Base-by-base conservation (phyloP, 2,329 filamentous ascomycete species). In the Eutypella sp. region DNA sequence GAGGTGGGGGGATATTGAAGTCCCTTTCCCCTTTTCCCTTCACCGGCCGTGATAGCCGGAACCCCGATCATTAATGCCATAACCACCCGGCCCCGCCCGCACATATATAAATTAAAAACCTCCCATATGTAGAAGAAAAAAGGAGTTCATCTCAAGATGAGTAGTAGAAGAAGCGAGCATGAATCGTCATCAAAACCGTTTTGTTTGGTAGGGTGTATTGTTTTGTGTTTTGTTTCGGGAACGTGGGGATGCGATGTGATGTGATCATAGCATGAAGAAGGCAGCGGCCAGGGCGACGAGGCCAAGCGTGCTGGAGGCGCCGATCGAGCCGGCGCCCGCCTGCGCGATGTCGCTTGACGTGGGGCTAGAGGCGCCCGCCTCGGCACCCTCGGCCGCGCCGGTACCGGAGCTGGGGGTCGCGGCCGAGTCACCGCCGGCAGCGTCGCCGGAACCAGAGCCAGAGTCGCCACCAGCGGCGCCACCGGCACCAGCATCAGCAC, bases 241-340 rank as follows among this genome's bases (percentile, higher is more conserved):
- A n/a, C n/a, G n/a, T n/a, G n/a, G n/a, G n/a, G 7, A 29, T 7
- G 13, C 25, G 29, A 15, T 4, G 29, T 33, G 29, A 4, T 33
- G 5, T 11, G 11, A 33, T 33, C 29, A 62, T 50, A 79, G 61
- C 55, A 78, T 53, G 20, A 62, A 48, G 47, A 77, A 62, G 47
- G 68, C 65, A 27, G 66, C 67, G 45, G 63, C 73, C 27, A 74
- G 48, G 48, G 60, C 69, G 41, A 74, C 51, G 40, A 80, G 63
- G 36, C 64, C 64, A 49, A 72, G 53, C 15, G 68, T 64, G 57
- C 63, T 63, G 22, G 74, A 68, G 7, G 67, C 65, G 41, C 65
- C 54, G 50, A 75, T 45, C 4, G 44, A 25, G 39, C 45, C 52
- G 22, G 52, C 57, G 11, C 46, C 54, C n/a, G 41, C 57, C 15